A percentile compares a stretch with the other conserved stretches of the same genome.
These are phyloP conservation scores for Chaetomium olivaceum DNA, from an alignment of 2,329 filamentous ascomycete genomes.

Conservation along the genomic window DNA sequence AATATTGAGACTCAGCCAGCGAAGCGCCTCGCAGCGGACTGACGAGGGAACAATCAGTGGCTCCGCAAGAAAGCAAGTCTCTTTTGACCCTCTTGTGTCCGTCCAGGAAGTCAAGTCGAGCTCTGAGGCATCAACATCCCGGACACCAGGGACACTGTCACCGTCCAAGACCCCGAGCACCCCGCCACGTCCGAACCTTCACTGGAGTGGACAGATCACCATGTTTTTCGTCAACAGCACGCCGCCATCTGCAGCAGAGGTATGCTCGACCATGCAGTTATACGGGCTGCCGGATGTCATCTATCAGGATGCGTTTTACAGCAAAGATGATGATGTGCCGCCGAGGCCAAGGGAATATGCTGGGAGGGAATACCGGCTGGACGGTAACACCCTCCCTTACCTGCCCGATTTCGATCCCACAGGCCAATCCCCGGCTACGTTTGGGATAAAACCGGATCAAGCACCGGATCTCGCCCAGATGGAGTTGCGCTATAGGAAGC, in stretches of 20 bases:
- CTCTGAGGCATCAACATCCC: not conserved
- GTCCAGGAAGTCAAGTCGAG: constrained; percentile 13
- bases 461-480: constrained; percentile 53
- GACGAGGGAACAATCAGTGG: constrained; percentile 37
- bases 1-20: constrained; percentile 66
- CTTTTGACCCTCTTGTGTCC: constrained; percentile 36
- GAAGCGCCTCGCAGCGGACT: constrained; percentile 55
- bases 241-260: constrained; percentile 43
- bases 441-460: constrained; percentile 52
- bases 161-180: not conserved
- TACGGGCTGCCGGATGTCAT: constrained; percentile 65
- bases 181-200: constrained; percentile 10
- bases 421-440: constrained; percentile 56
- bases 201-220: constrained; percentile 30
- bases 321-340: constrained; percentile 80
- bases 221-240: constrained; percentile 38
- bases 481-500: constrained; percentile 51
- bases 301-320: constrained; percentile 85
- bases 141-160: not conserved
- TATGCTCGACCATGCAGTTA: constrained; percentile 59
- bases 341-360: constrained; percentile 78
- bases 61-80: constrained; percentile 39
- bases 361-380: constrained; percentile 78
- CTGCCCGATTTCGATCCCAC: constrained; percentile 74
- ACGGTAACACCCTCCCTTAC: constrained; percentile 73